Base-by-base conservation (phyloP, 2,329 filamentous ascomycete species). In the Akanthomyces lecanii region DNA sequence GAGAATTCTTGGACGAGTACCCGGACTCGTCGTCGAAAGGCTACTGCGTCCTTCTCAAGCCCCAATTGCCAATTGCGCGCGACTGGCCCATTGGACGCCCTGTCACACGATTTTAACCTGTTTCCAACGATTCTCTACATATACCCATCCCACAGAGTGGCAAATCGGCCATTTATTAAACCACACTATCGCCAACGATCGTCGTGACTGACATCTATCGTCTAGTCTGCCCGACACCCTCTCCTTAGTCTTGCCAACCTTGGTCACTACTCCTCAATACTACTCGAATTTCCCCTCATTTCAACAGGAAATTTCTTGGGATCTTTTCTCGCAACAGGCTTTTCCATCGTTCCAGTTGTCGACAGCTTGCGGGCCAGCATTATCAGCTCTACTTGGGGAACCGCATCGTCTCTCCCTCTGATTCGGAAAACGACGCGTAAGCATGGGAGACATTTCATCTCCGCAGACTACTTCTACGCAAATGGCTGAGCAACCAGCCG, bases 361-460 rank as follows among this genome's bases (percentile, higher is more conserved):
- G 10, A 8, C 55, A 12, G 10, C 45, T 23, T 18, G 10, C 5
- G 21, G 18, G 21, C 52, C 38, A 28, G 16, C 11, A n/a, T 6
- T 18, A 14, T 28, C 21, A 33, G 40, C 30, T 51, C 12, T n/a
- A 40, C 14, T 23, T 40, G 4, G 21, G 14, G 38, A 56, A 12
- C 23, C 4, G 8, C 18, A 25, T 4, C 5, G 30, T 5, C 21
- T 28, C 23, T 44, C 21, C 4, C 14, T n/a, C 4, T 30, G 5
- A 30, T 18, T n/a, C 30, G 25, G 21, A 53, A 50, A 50, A 21
- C 30, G 52, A 36, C 33, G 50, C 21, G 18, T 5, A 16, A 51
- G 16, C 23, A 62, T 62, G 60, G 60, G 52, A 40, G 60, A 62
- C 36, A 56, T 56, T 21, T 28, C 60, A 36, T 56, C 60, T 42